Base-by-base conservation (phyloP, 106 monocot species). In the Acorus gramineus region DNA sequence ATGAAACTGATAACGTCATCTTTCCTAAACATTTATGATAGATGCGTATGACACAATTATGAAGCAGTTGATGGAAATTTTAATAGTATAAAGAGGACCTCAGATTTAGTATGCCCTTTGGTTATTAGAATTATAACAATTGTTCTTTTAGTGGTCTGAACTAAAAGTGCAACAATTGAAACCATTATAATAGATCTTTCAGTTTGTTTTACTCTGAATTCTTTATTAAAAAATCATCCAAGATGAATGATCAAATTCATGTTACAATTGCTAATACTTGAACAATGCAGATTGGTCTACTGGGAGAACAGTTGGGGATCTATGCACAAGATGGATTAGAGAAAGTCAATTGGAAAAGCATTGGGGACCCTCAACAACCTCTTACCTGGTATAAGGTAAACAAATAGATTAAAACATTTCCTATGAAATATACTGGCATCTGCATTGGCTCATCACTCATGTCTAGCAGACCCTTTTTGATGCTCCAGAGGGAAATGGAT, bases 321-420 rank as follows among this genome's bases (percentile, higher is more conserved):
- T 85, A 86, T 68, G 78, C 85, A 44, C 47, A 62, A 64, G 62
- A 80, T 58, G 90, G 84, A 66, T 72, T 73, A 59, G 49, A 48
- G 12, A 70, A 64, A 5, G 65, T 62, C n/a, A 13, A 66, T 4
- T 96, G 87, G 90, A 62, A 5, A 13, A 61, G 54, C 46, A 12
- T 74, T 51, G 52, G 59, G 4, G 60, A 55, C 11, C 55, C 58
- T 55, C 10, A 60, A 61, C 72, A 74, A 53, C 86, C 85, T 0
- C 73, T 96, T 6, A 70, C 67, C 44, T 96, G 90, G 95, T 96
- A 83, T 69, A 91, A 87, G 89, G 93, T 93, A 77, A 79, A 14
- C 43, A 11, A 4, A 14, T 10, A 28, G 28, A 28, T 28, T 28
- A 28, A 28, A 28, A 28, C 28, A 28, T 28, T 28, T 28, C 28